A percentile compares a stretch with the other conserved stretches of the same genome.
These are phyloP conservation scores for Globisporangium paddicum DNA, from an alignment of 352 stramenopile species.

Conservation along the genomic window DNA sequence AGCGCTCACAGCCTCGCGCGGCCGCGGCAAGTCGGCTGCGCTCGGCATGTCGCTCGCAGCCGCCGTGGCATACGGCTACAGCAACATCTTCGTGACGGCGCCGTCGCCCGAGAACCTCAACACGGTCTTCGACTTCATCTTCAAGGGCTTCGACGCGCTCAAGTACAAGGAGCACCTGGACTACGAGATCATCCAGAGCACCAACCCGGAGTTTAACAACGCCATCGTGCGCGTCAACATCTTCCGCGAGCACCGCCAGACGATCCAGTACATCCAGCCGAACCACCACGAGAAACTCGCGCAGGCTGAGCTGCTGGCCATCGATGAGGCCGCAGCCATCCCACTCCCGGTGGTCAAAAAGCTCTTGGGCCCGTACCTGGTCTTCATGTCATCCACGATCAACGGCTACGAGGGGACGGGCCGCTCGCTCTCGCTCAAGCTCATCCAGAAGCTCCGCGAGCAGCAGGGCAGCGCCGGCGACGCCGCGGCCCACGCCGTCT, in stretches of 20 bases:
- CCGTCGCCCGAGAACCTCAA: conserved; percentile 98
- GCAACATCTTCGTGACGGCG: conserved; percentile 97
- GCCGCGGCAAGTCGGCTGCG: conserved; percentile 96
- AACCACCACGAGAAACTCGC: conserved; percentile 95
- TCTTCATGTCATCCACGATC: conserved; percentile 99
- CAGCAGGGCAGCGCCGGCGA: conserved; percentile 82
- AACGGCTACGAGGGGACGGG: conserved; percentile 99
- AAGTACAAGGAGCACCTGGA: conserved; percentile 98
- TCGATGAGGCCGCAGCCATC: conserved; percentile 99
- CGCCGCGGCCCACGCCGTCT: conserved; percentile 44
- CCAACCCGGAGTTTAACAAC: conserved; percentile 80
- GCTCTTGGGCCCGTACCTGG: conserved; percentile 95
- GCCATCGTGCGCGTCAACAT: conserved; percentile 96
- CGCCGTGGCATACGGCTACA: conserved; percentile 90
- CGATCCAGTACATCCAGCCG: conserved; percentile 96
- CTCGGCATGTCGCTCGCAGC: conserved; percentile 91
- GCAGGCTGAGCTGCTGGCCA: conserved; percentile 96
- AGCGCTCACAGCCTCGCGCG: conserved; percentile 91
- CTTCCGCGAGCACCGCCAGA: conserved; percentile 96
- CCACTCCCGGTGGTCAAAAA: conserved; percentile 97
- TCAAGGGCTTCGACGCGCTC: conserved; percentile 92
- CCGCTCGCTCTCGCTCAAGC: conserved; percentile 97
- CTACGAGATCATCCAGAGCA: conserved; percentile 93
- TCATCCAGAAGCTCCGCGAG: conserved; percentile 97
- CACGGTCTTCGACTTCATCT: conserved; percentile 98